Base-by-base conservation (phyloP, 1,139 yeast genomes). In the Suhomyces yuchorum region DNA sequence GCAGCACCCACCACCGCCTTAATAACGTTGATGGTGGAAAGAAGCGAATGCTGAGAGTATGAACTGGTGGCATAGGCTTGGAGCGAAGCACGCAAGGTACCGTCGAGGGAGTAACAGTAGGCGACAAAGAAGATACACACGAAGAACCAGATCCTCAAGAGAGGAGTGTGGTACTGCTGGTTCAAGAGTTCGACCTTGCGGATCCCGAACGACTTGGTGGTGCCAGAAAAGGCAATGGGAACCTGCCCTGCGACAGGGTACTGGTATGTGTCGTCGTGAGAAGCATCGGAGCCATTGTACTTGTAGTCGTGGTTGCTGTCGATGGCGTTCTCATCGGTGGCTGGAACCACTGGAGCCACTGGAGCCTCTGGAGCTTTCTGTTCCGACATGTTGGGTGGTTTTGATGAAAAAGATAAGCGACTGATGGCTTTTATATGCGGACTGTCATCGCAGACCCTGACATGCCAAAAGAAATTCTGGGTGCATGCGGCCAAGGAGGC, bases 1-100 rank as follows among this genome's bases (percentile, higher is more conserved):
- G 87, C 91, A 35, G 90, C 90, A 46, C 84, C 86, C 40, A 84
- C 78, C 40, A 85, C 87, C 24, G 81, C 74, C 49, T 79, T 75
- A 48, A 85, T 78, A 28, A 83, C 86, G 51, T 79, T 78, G 46
- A 86, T 80, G 4, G 92, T 84, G 4, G 93, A 77, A 44, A 81
- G 66, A 46, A 85, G 70, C 12, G 91, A 81, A 62, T 84, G 91
- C 19, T 68, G 59, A 6, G 74, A 56, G 63, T 82, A 86, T 2
- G 84, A 75, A 39, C 73, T 65, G 20, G 87, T 78, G 6, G 91
- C 91, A 51, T 72, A 71, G 57, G 61, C 56, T 52, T 80, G 82
- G 64, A 75, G 75, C 24, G 75, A 71, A 46, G 64, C 67, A 54
- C 90, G 75, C 40, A 80, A 65, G 18, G 75, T 75, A 46, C 80